phyloP scores from a whole-genome alignment of 2,329 filamentous ascomycete genomes.

The Penicillium sclerotigenum region DNA sequence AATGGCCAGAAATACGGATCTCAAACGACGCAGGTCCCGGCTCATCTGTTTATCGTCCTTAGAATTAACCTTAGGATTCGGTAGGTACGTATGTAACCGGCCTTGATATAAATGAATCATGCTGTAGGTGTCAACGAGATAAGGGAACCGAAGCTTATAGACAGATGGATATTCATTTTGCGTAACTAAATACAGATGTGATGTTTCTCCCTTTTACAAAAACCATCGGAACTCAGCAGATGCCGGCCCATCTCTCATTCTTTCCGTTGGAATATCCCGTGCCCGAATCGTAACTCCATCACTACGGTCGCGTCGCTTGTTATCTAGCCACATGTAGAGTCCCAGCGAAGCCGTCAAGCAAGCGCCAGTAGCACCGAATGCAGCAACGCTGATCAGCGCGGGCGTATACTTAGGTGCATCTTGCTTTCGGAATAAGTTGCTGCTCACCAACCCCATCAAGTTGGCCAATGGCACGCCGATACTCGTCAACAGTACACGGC shows the following conservation, averaged over 20 bases:
- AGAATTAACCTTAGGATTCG: neutral
- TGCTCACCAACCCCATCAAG: constrained; percentile 68
- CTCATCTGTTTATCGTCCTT: neutral
- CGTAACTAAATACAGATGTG: neutral
- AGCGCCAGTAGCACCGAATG: constrained; percentile 56
- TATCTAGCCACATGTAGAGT: constrained; percentile 63
- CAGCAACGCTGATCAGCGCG: constrained; percentile 57
- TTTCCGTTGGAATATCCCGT: constrained; percentile 56
- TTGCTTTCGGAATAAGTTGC: constrained; percentile 64
- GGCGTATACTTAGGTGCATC: constrained; percentile 66
- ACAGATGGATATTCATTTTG: neutral
- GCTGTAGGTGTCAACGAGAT: neutral
- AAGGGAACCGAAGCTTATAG: neutral
- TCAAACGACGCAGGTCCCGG: neutral
- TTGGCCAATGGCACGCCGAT: constrained; percentile 73
- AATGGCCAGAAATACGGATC: neutral
- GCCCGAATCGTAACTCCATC: constrained; percentile 57
- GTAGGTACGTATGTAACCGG: neutral
- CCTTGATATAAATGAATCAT: neutral
- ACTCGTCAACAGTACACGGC: constrained; percentile 66
- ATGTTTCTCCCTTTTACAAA: constrained; percentile 23
- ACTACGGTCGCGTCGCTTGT: constrained; percentile 56
- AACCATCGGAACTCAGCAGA: constrained; percentile 60
- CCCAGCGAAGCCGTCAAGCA: constrained; percentile 57
- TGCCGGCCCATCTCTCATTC: constrained; percentile 54